Percentiles rank a stretch among this genome's conserved stretches.
Conservation (phyloP, 768 basidiomycete genomes). For the Pholiota microspora region DNA sequence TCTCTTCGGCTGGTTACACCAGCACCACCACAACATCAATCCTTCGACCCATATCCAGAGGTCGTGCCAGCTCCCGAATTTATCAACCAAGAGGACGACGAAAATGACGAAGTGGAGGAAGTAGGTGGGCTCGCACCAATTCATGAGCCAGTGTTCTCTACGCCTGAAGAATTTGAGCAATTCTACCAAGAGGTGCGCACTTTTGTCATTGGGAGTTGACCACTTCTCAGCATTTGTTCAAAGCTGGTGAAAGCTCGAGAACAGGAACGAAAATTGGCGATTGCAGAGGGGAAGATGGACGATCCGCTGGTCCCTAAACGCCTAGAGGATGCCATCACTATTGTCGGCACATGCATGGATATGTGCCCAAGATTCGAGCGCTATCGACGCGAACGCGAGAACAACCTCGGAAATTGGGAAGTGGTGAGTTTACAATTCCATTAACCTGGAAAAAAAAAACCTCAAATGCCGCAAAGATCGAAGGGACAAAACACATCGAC, state of each 20-base stretch:
- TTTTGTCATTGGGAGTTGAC: slow-evolving; percentile 18
- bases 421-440: slow-evolving; percentile 53
- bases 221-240: slow-evolving; percentile 16
- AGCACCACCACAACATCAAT: slow-evolving; percentile 6
- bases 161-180: slow-evolving; percentile 60
- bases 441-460: slow-evolving; percentile 30
- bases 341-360: slow-evolving; percentile 87
- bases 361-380: slow-evolving; percentile 97
- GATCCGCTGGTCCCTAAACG: slow-evolving; percentile 78
- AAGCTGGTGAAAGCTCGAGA: slow-evolving; percentile 77
- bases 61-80: no score
- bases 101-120: slow-evolving; percentile 27
- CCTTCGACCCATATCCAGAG: slow-evolving; percentile 17
- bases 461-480: slow-evolving; percentile 56
- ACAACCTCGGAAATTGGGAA: slow-evolving; percentile 86
- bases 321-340: slow-evolving; percentile 88
- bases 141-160: slow-evolving; percentile 55
- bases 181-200: slow-evolving; percentile 70
- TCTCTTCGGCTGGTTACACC: slow-evolving; percentile 31
- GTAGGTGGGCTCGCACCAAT: slow-evolving; percentile 23
- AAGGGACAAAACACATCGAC: slow-evolving; percentile 83
- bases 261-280: slow-evolving; percentile 66
- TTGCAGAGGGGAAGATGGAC: slow-evolving; percentile 84
- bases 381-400: slow-evolving; percentile 86
- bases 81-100: no score